Evolutionary conservation across 805 yeast species (phyloP).

Genomic region (Pichia manshurica): DNA sequence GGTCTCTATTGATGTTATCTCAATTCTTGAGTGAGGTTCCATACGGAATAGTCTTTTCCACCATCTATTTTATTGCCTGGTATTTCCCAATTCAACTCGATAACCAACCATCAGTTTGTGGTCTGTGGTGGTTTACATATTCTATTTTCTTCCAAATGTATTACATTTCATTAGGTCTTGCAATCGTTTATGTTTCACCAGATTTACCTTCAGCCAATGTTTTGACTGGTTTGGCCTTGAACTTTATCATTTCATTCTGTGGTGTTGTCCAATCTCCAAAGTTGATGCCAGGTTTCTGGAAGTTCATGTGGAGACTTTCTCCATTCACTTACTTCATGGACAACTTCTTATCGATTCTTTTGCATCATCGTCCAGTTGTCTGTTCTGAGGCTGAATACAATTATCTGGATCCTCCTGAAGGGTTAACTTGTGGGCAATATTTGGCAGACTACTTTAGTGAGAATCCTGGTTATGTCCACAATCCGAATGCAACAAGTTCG

Average conservation of each 20-base stretch:
- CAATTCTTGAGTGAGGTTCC: constrained; percentile 57
- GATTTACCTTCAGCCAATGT: constrained; percentile 65
- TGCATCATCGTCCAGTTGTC: constrained; percentile 45
- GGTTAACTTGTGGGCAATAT: constrained; percentile 60
- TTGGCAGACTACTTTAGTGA: constrained; percentile 33
- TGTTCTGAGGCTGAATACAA: constrained; percentile 48
- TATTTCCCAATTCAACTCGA: constrained; percentile 35
- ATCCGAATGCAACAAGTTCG: constrained; percentile 42
- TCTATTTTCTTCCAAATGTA: constrained; percentile 39
- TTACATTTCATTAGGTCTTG: constrained; percentile 45
- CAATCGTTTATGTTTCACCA: constrained; percentile 54
- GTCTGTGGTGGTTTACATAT: constrained; percentile 37
- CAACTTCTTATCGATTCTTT: constrained; percentile 40
- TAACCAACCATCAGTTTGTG: constrained; percentile 37
- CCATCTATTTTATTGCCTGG: constrained; percentile 41
- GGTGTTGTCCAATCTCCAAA: constrained; percentile 58
- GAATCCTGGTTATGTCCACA: constrained; percentile 50
- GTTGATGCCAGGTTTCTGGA: constrained; percentile 78
- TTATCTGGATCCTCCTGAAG: constrained; percentile 47
- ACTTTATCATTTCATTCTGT: constrained; percentile 58
- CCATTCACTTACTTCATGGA: constrained; percentile 70
- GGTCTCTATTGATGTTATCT: constrained; percentile 55
- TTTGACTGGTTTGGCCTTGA: constrained; percentile 47
- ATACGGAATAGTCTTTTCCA: constrained; percentile 43
- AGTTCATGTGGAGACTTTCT: constrained; percentile 70